phyloP scores from a whole-genome alignment of 495 filamentous ascomycete species.

The Xylaria scruposa region DNA sequence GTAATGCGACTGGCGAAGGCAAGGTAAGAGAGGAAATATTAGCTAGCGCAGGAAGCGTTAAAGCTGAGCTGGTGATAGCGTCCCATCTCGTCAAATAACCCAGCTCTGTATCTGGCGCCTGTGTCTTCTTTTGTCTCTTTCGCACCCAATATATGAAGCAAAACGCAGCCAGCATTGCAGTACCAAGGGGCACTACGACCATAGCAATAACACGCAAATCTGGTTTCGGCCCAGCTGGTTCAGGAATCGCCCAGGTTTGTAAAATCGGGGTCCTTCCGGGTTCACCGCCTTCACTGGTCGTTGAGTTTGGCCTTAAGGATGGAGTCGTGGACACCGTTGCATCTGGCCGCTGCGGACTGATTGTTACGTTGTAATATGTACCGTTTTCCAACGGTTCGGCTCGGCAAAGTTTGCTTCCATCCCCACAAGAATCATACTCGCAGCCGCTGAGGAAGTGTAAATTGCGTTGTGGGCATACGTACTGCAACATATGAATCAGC shows the following conservation, averaged over 20 bases:
- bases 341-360: not conserved
- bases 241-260: not conserved
- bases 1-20: not conserved
- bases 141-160: not conserved
- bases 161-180: not conserved
- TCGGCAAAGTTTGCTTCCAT: constrained; percentile 10
- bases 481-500: constrained; percentile 1
- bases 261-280: not conserved
- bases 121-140: not conserved
- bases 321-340: not conserved
- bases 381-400: not conserved
- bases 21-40: not conserved
- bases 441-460: constrained; percentile 14
- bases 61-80: not conserved
- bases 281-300: not conserved
- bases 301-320: not conserved
- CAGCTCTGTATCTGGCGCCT: not conserved
- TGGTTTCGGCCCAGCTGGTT: not conserved
- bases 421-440: constrained; percentile 12
- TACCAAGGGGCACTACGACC: not conserved
- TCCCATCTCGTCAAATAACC: not conserved
- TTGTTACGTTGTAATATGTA: not conserved
- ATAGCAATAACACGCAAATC: not conserved
- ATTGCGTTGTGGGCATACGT: not conserved
- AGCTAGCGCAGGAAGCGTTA: not conserved